Evolutionary conservation across 2,329 filamentous ascomycete species (phyloP).

Genomic region (Tolypocladium tundrense): DNA sequence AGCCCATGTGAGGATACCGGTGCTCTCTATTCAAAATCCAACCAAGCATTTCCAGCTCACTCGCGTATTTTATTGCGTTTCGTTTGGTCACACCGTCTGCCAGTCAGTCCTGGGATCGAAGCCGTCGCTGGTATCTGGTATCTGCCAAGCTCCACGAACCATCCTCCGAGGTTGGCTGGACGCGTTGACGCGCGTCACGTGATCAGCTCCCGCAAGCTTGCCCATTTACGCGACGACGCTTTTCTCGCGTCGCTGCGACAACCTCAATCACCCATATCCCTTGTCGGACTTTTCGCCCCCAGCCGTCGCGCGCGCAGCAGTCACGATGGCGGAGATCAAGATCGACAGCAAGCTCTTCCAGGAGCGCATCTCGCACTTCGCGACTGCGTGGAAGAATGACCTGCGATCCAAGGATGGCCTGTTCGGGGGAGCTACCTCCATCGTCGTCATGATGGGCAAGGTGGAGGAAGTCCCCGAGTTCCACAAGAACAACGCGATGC

Average conservation of each 20-base stretch:
- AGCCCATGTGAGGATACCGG: background rate
- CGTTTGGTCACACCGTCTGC: background rate
- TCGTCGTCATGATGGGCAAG: conserved; percentile 89
- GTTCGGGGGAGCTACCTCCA: conserved; percentile 78
- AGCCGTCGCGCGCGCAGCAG: conserved; percentile 19
- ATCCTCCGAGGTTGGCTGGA: background rate
- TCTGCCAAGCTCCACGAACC: background rate
- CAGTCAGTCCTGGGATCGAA: background rate
- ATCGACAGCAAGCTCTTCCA: conserved; percentile 93
- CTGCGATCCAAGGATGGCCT: conserved; percentile 77
- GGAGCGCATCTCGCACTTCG: conserved; percentile 78
- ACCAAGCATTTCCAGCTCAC: no score
- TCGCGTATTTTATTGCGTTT: background rate
- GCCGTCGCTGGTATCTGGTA: background rate
- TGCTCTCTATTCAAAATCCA: background rate
- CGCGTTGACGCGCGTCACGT: conserved; percentile 23
- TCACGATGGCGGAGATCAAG: conserved; percentile 69
- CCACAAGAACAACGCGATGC: conserved; percentile 92
- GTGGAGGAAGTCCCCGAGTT: conserved; percentile 80
- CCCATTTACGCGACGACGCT: conserved; percentile 32
- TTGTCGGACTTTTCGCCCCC: conserved; percentile 8
- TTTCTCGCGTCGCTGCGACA: conserved; percentile 27
- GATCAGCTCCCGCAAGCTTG: conserved; percentile 13
- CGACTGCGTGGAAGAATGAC: conserved; percentile 92
- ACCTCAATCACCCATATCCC: conserved; percentile 10